Evolutionary conservation across 2,329 filamentous ascomycete genomes (phyloP).

Genomic region (Aspergillus pseudoglaucus): DNA sequence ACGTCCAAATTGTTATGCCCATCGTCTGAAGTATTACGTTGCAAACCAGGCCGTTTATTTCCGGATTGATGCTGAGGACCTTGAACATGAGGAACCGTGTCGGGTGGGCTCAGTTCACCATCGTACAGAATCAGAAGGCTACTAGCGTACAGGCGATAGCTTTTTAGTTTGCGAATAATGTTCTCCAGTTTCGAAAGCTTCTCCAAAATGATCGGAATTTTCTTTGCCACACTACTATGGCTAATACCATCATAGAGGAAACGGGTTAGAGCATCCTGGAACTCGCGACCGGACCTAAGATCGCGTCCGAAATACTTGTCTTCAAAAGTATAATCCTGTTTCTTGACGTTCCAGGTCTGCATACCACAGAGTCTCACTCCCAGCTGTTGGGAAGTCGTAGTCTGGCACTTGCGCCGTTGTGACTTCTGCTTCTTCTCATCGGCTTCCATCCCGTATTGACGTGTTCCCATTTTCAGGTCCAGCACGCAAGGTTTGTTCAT

Average conservation of each 20-base stretch:
- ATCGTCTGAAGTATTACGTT: slow-evolving; percentile 29
- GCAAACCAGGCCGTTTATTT: slow-evolving; percentile 27
- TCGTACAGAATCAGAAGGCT: slow-evolving; percentile 95
- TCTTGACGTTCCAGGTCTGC: slow-evolving; percentile 87
- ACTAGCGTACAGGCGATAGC: slow-evolving; percentile 92
- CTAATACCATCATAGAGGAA: slow-evolving; percentile 90
- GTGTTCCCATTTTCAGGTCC: slow-evolving; percentile 97
- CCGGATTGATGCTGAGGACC: slow-evolving; percentile 9
- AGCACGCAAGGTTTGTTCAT: slow-evolving; percentile 97
- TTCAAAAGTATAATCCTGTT: slow-evolving; percentile 83
- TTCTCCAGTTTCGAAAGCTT: slow-evolving; percentile 78
- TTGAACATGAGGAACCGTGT: slow-evolving; percentile 15
- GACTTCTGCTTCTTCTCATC: slow-evolving; percentile 87
- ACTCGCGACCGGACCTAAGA: slow-evolving; percentile 79
- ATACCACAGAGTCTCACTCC: slow-evolving; percentile 92
- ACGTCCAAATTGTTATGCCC: slow-evolving; percentile 36
- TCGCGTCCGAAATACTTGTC: slow-evolving; percentile 96
- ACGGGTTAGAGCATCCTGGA: slow-evolving; percentile 77
- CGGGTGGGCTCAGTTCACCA: slow-evolving; percentile 48
- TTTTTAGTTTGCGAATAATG: slow-evolving; percentile 70
- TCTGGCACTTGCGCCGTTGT: slow-evolving; percentile 85
- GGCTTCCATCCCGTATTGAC: slow-evolving; percentile 92
- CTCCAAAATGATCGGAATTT: slow-evolving; percentile 79
- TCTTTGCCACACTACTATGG: slow-evolving; percentile 69
- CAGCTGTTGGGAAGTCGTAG: slow-evolving; percentile 82